Evolutionary conservation across 192 early-diverging fungal genomes (phyloP).

Genomic region (Spizellomyces sp.): DNA sequence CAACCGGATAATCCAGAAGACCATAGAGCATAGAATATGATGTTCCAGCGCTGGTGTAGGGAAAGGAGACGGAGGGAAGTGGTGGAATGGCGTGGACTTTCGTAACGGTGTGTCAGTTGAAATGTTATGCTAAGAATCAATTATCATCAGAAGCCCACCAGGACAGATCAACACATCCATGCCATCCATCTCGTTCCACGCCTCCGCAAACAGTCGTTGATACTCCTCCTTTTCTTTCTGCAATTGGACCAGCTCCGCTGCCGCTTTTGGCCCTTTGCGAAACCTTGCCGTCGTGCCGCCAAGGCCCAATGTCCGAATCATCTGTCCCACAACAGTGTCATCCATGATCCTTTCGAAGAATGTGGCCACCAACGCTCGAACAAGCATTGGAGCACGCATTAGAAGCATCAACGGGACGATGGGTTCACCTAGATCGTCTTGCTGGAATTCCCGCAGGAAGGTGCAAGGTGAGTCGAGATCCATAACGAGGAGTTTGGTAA

Average conservation of each 20-base stretch:
- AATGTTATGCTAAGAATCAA: no score
- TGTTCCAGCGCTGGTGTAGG: not conserved
- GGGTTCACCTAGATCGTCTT: no score
- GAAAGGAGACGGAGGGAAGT: not conserved
- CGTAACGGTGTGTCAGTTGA: not conserved
- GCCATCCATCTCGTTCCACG: conserved; percentile 11
- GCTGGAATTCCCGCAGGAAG: not conserved
- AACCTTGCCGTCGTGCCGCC: not conserved
- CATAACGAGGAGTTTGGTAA: conserved; percentile 8
- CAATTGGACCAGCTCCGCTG: not conserved
- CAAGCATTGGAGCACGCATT: not conserved
- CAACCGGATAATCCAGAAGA: conserved; percentile 17
- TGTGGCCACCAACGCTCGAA: not conserved
- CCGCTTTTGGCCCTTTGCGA: not conserved
- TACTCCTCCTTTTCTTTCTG: conserved; percentile 5
- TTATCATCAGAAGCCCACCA: not conserved
- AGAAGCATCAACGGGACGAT: not conserved
- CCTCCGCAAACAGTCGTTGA: conserved; percentile 14
- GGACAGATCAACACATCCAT: conserved; percentile 19
- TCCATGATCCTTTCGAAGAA: conserved; percentile 22
- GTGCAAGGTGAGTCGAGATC: not conserved
- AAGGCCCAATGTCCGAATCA: conserved; percentile 5
- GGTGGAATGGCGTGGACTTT: conserved; percentile 17
- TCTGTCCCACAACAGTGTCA: not conserved
- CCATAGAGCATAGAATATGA: conserved; percentile 15